Evolutionary conservation across 306 rosid species (phyloP).

Genomic region (Erythrophleum fordii): DNA sequence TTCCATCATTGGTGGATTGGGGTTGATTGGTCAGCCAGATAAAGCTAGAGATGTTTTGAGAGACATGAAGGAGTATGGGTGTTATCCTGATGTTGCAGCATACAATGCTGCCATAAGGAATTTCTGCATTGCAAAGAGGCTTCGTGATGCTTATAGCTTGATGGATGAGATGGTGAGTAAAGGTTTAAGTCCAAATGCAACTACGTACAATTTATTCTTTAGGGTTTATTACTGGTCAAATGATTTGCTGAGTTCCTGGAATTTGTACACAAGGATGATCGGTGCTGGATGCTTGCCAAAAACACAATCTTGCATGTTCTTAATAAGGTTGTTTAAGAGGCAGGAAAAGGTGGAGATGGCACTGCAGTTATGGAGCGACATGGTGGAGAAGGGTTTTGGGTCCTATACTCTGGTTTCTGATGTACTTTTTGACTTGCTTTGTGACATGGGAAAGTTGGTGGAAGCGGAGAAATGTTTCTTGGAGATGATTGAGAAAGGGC

Average conservation of each 20-base stretch:
- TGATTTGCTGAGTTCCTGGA: conserved; percentile 75
- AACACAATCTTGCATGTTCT: conserved; percentile 91
- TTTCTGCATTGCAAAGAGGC: conserved; percentile 89
- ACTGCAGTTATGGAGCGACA: conserved; percentile 80
- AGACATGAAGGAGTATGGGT: conserved; percentile 90
- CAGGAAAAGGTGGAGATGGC: conserved; percentile 88
- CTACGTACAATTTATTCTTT: conserved; percentile 83
- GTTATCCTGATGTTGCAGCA: conserved; percentile 81
- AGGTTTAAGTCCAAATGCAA: conserved; percentile 78
- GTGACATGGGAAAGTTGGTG: conserved; percentile 74
- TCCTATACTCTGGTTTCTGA: conserved; percentile 80
- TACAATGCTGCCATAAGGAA: conserved; percentile 86
- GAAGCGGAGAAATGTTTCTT: conserved; percentile 86
- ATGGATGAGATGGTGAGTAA: conserved; percentile 73
- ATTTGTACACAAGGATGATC: conserved; percentile 76
- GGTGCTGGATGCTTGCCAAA: conserved; percentile 68
- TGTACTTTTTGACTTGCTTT: conserved; percentile 83
- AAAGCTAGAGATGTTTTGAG: conserved; percentile 76
- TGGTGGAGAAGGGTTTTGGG: conserved; percentile 90
- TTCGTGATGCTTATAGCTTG: conserved; percentile 69
- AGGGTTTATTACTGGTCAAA: conserved; percentile 80
- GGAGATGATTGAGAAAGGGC: conserved; percentile 92
- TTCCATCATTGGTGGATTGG: conserved; percentile 81
- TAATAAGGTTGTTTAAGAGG: conserved; percentile 71
- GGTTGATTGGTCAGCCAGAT: conserved; percentile 85